Evolutionary conservation across 768 basidiomycete species (phyloP).

Genomic region (Suillus lakei): DNA sequence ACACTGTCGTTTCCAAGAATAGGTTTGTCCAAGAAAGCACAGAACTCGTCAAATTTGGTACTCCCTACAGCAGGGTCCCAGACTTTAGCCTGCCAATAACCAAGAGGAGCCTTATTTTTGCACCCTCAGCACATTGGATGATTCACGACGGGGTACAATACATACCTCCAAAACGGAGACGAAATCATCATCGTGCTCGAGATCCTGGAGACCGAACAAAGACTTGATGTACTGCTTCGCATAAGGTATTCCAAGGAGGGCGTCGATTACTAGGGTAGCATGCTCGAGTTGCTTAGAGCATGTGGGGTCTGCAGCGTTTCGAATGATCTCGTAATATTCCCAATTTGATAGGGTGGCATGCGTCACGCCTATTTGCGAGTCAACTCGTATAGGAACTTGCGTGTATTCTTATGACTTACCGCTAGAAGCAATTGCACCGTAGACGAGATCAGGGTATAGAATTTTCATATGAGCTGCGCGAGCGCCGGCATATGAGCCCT

Average conservation of each 20-base stretch:
- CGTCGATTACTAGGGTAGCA: slow-evolving; percentile 64
- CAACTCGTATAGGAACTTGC: slow-evolving; percentile 4
- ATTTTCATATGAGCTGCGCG: slow-evolving; percentile 90
- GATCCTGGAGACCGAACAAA: slow-evolving; percentile 72
- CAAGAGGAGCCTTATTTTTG: slow-evolving; percentile 56
- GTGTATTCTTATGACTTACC: slow-evolving; percentile 46
- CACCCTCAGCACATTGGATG: not conserved
- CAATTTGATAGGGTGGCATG: slow-evolving; percentile 83
- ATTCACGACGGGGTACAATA: slow-evolving; percentile 23
- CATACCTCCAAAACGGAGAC: slow-evolving; percentile 65
- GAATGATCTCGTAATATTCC: slow-evolving; percentile 88
- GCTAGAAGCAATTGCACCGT: slow-evolving; percentile 87
- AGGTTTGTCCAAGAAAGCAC: slow-evolving; percentile 55
- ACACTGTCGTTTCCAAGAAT: slow-evolving; percentile 36
- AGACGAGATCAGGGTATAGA: slow-evolving; percentile 87
- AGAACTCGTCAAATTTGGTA: slow-evolving; percentile 71
- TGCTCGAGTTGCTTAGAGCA: slow-evolving; percentile 65
- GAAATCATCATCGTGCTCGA: slow-evolving; percentile 81
- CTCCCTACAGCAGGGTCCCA: slow-evolving; percentile 82
- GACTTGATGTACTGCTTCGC: slow-evolving; percentile 62
- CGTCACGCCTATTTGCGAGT: slow-evolving; percentile 64
- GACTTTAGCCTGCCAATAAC: slow-evolving; percentile 80
- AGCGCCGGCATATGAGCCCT: slow-evolving; percentile 93
- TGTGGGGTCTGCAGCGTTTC: slow-evolving; percentile 63
- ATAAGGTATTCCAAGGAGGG: slow-evolving; percentile 52